phyloP scores from a whole-genome alignment of 208 protist species.

The Leishmania braziliensis region DNA sequence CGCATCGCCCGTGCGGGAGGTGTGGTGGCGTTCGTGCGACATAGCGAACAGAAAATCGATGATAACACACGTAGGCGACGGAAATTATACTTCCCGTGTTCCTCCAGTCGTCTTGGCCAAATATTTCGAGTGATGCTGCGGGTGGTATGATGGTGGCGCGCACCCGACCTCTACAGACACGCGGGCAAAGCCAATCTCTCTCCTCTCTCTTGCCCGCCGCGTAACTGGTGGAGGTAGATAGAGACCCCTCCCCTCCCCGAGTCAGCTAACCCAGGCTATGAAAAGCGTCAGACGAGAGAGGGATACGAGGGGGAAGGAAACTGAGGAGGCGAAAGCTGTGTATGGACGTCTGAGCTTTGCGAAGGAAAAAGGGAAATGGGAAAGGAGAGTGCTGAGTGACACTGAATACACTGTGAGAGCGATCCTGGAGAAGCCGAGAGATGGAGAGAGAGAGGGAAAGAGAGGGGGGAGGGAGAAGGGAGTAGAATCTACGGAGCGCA shows the following conservation, averaged over 20 bases:
- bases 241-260: too few relatives aligned
- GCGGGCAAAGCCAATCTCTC: not conserved
- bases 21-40: conserved; percentile 5
- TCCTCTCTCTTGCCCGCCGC: not conserved
- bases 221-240: not conserved
- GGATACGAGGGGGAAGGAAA: too few relatives aligned
- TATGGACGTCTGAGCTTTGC: not conserved
- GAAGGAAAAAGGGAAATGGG: not conserved
- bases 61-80: not conserved
- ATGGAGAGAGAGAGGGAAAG: not conserved
- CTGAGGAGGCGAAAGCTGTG: not conserved
- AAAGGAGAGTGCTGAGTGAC: not conserved
- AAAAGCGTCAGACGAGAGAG: not conserved
- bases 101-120: not conserved
- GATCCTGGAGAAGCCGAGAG: not conserved
- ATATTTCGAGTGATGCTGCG: not conserved
- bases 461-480: too few relatives aligned
- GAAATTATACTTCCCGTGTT: too few relatives aligned
- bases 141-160: not conserved
- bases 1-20: not conserved
- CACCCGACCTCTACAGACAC: not conserved
- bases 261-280: not conserved
- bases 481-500: too few relatives aligned
- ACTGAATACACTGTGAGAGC: not conserved
- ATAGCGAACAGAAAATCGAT: not conserved